Base-by-base conservation (phyloP, 2,329 filamentous ascomycete species). In the Ascocoryne sarcoides region DNA sequence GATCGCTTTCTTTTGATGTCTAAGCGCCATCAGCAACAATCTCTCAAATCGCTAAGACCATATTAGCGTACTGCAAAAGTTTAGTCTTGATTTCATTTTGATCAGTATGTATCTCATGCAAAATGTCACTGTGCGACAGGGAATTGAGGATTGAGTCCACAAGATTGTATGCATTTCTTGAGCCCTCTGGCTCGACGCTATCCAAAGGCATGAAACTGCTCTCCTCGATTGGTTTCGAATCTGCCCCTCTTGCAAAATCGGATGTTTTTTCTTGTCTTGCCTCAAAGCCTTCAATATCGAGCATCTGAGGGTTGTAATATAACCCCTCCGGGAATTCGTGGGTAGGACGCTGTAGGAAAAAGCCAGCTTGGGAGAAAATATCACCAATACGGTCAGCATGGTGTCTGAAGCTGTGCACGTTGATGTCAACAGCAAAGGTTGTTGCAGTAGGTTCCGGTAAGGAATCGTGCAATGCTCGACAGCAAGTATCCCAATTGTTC, bases 221-320 rank as follows among this genome's bases (percentile, higher is more conserved):
- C 23, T 7, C 23, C 23, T 26, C 23, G 23, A 26, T 12, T 26
- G n/a, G 15, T 7, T 34, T 18, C 32, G 4, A 34, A 34, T 5
- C 4, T 9, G 32, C 5, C 15, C 19, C 32, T 9, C 32, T 34
- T 12, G 32, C 12, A 34, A 34, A 18, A 18, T 12, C 19, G 4
- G 32, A 5, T 17, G 12, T 5, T 4, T n/a, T 34, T 34, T 34
- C 32, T 34, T 34, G 4, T 18, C 32, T 34, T 34, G 8, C 32
- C 32, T 34, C 15, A 18, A 34, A 34, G 32, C 32, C 32, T 34
- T 34, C 32, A 17, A 28, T 29, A 14, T 28, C 14, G 35, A 37
- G 21, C n/a, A 28, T 14, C n/a, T 37, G 35, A 15, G 35, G 35
- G 21, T 37, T 37, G n/a, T 37, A 23, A 12, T 37, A 37, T 37